Evolutionary conservation across 2,329 filamentous ascomycete species (phyloP), one percentile per base, ranked within the genome.

Genomic region (Biscogniauxia mediterranea): DNA sequence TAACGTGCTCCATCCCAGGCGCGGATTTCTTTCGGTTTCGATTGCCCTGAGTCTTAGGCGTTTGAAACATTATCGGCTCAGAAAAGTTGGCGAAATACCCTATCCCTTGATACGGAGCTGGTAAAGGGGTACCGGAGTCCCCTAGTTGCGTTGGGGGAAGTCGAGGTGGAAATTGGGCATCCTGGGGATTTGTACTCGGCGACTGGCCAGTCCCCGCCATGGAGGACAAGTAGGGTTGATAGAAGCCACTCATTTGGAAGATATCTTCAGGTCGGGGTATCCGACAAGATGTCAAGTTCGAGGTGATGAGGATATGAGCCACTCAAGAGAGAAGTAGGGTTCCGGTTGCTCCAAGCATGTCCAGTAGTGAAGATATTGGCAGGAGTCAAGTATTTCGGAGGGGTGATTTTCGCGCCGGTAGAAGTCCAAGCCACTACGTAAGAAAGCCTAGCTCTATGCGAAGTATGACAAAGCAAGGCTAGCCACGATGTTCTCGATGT

Each of bases 1-100:
- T 98, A 68, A 96, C 90, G 71, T 90, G 89, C 64, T 96, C 91
- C 54, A 79, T 64, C 2, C 80, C 81, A 1, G 79, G 73, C 9
- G 77, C 70, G 0, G 83, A 83, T 66, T 85, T 85, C 60, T 83
- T 80, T 56, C 83, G 78, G 64, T 75, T 78, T 68, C 83, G 68
- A 57, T 56, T 68, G 54, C 59, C 79, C 55, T 81, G 78, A 11
- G 79, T 66, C 68, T 84, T 84, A 17, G 80, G 74, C 1, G 79
- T 70, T 61, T 78, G 80, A 62, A 82, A 80, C 71, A 80, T 75
- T 51, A 79, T 76, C 5, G 81, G 79, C 42, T 85, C 82, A 5
- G 80, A 76, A 61, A 81, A 83, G 11, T 80, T 79, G 11, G 79
- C 75, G 62, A 83, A 82, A 68, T 83, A 83, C 4, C 81, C 78